Evolutionary conservation across 352 stramenopile genomes (phyloP), one percentile per base, ranked within the genome.

Genomic region (Pythium rhizo-oryzae): DNA sequence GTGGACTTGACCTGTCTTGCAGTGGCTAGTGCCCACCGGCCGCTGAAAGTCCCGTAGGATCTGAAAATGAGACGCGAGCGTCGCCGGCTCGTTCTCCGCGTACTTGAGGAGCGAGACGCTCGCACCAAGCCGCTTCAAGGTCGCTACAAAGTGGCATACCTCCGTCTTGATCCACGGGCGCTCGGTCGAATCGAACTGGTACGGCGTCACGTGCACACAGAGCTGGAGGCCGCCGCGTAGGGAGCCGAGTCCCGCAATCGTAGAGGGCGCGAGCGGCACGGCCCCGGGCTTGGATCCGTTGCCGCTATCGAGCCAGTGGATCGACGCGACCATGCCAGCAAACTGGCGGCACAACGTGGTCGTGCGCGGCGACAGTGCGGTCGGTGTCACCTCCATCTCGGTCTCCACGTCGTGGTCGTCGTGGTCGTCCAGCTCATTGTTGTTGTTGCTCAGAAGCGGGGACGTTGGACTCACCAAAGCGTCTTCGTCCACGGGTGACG

Each of bases 191-290:
- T 80, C 70, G 54, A 84, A 85, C 54, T 89, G 80, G 61, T 91
- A 91, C 33, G 80, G 82, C 43, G 82, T 91, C 65, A 82, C 76
- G 71, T 91, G 82, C n/a, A 91, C 76, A 41, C 77, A 77, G 13
- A 91, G 62, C 47, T 78, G 33, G 51, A 62, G 74, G n/a, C 74
- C 82, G 70, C 79, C 28, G 2, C 28, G 71, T 16, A 84, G 77
- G 30, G 62, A 61, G 18, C 72, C 63, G 15, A 89, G 75, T 16
- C 76, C 71, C 2, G 64, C 49, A 15, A 90, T 53, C 3, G 80
- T 79, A 1, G 61, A 23, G 9, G 80, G 69, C 9, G 81, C 58
- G 0, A 58, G 71, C 5, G 82, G 82, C 41, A 91, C 55, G 15
- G 74, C 72, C 0, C 80, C 77, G 41, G 67, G 59, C 37, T 80